A percentile compares a stretch with the other conserved stretches of the same genome.
These are phyloP conservation scores for Pyricularia sp. DNA, from an alignment of 2,329 filamentous ascomycete genomes.

Conservation along the genomic window DNA sequence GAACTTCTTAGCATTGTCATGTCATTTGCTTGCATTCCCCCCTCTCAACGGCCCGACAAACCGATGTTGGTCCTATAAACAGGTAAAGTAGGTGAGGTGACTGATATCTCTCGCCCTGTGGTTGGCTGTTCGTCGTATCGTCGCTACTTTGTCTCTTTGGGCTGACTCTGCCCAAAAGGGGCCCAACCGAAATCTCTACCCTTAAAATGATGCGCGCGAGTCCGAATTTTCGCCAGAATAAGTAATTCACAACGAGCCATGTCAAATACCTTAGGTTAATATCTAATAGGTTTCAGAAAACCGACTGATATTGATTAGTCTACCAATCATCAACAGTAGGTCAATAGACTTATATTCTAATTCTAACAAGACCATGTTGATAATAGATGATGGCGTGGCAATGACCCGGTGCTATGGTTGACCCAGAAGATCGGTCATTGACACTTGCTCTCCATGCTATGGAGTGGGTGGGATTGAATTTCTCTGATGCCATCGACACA, in stretches of 20 bases:
- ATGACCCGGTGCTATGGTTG: background rate
- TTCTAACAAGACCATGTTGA: background rate
- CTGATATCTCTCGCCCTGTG: background rate
- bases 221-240: background rate
- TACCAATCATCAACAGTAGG: background rate
- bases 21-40: too few relatives aligned
- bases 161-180: background rate
- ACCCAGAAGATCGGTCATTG: background rate
- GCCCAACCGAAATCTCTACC: background rate
- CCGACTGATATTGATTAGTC: background rate
- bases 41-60: background rate
- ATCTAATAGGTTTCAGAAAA: too few relatives aligned
- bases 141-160: background rate
- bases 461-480: background rate
- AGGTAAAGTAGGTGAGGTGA: background rate
- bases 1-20: too few relatives aligned
- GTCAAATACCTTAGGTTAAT: too few relatives aligned
- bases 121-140: background rate
- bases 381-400: background rate
- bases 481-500: background rate
- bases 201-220: background rate
- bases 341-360: background rate
- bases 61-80: background rate
- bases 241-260: too few relatives aligned
- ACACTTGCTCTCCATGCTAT: background rate